Conservation (phyloP, 108 stramenopile genomes). For the Nitzschia palea region DNA sequence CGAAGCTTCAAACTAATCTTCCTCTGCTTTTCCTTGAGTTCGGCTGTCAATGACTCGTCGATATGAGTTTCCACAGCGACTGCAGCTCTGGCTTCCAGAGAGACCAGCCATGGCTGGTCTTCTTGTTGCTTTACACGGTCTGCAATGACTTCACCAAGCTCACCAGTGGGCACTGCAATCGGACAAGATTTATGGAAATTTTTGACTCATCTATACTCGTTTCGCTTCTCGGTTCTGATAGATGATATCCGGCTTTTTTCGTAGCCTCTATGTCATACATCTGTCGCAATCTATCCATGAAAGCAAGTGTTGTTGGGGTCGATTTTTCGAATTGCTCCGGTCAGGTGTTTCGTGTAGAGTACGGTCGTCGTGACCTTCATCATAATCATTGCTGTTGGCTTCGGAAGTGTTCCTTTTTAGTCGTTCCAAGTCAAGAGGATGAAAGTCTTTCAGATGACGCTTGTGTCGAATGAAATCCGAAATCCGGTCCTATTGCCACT, state of each 20-base stretch:
- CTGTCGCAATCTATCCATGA: conserved; percentile 60
- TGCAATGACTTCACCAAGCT: conserved; percentile 50
- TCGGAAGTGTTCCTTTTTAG: too few species aligned
- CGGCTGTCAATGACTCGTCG: conserved; percentile 6
- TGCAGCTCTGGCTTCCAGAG: conserved; percentile 66
- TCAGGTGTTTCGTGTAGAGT: too few species aligned
- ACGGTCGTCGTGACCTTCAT: too few species aligned
- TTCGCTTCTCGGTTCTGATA: conserved; percentile 24
- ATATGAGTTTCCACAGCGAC: conserved; percentile 7
- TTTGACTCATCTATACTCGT: conserved; percentile 3
- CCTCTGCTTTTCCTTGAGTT: conserved; percentile 22
- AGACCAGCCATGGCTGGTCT: conserved; percentile 74
- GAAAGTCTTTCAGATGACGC: not conserved
- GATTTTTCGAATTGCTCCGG: too few species aligned
- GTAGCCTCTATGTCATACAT: conserved; percentile 63
- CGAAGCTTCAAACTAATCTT: conserved; percentile 44
- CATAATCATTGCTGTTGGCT: too few species aligned
- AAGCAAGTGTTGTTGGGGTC: conserved; percentile 51
- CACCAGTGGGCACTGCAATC: conserved; percentile 53
- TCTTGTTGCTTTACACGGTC: conserved; percentile 54
- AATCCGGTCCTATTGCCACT: not conserved
- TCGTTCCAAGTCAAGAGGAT: too few species aligned
- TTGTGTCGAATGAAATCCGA: conserved; percentile 4
- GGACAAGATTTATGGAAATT: conserved; percentile 47
- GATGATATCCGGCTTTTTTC: conserved; percentile 44